These are phyloP conservation scores for Lentinula novae-zelandiae DNA, from an alignment of 1,284 basidiomycete species.

Conservation along the genomic window DNA sequence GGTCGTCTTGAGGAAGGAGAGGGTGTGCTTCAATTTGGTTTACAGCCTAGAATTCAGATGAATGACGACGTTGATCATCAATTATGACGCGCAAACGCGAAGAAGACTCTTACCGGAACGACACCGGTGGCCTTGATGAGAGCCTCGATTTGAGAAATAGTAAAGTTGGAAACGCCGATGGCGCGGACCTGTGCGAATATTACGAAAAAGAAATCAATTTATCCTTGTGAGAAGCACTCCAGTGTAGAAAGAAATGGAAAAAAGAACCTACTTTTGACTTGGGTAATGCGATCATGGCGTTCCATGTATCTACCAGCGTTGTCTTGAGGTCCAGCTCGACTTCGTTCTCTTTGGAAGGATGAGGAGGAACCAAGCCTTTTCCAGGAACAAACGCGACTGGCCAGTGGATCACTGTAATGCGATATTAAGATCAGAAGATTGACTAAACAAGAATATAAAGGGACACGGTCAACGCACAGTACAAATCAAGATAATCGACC, in stretches of 20 bases:
- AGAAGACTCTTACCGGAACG: constrained; percentile 45
- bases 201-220: not conserved
- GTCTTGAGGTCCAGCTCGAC: constrained; percentile 57
- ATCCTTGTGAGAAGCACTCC: too few relatives aligned
- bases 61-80: not conserved
- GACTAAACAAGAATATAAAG: not conserved
- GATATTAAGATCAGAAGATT: not conserved
- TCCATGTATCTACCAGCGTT: constrained; percentile 79
- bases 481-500: constrained; percentile 77
- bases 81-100: not conserved
- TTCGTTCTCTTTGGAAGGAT: constrained; percentile 41
- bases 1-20: constrained; percentile 66
- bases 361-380: constrained; percentile 52
- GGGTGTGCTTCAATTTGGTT: constrained; percentile 91
- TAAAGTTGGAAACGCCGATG: constrained; percentile 84
- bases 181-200: constrained; percentile 27
- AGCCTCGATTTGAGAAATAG: constrained; percentile 59
- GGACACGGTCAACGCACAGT: constrained; percentile 41
- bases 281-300: constrained; percentile 64
- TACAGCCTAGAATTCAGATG: constrained; percentile 34
- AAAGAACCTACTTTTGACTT: constrained; percentile 31
- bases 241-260: not conserved
- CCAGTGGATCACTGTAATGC: constrained; percentile 75
- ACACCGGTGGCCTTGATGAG: constrained; percentile 76
- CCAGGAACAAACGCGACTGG: constrained; percentile 74